Percentiles rank a stretch among this genome's conserved stretches.
Conservation (phyloP, 176 grass and related monocot genomes). For the Metroxylon sagu region DNA sequence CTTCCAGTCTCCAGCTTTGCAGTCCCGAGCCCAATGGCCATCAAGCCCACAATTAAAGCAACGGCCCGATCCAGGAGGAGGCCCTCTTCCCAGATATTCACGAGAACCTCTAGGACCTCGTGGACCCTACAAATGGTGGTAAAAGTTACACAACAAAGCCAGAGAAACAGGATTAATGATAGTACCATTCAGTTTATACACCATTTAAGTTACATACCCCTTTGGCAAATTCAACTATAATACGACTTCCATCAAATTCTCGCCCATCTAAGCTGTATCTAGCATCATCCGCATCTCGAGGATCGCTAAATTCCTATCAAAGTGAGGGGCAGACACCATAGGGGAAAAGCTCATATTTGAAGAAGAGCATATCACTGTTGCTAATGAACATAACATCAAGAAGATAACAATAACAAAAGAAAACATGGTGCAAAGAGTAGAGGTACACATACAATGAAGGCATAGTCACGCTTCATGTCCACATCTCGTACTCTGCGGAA, state of each 20-base stretch:
- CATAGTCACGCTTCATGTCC: constrained; percentile 99
- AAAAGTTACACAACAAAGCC: too few species aligned
- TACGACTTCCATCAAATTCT: constrained; percentile 88
- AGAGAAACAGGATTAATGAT: too few species aligned
- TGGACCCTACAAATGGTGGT: constrained; percentile 30
- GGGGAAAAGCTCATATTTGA: too few species aligned
- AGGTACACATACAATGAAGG: constrained; percentile 79
- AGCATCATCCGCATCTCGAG: constrained; percentile 93
- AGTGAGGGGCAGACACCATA: constrained; percentile 3
- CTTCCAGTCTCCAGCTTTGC: constrained; percentile 98
- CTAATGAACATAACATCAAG: too few species aligned
- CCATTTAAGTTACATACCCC: constrained; percentile 42
- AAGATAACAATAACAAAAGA: too few species aligned
- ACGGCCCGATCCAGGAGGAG: constrained; percentile 81
- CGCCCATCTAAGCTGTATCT: constrained; percentile 81
- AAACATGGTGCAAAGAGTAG: background rate
- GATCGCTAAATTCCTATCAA: constrained; percentile 78
- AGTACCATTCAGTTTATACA: too few species aligned
- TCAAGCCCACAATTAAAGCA: constrained; percentile 98
- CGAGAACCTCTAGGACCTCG: constrained; percentile 67
- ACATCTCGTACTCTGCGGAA: constrained; percentile 98
- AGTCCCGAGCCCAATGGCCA: constrained; percentile 97
- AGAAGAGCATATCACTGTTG: too few species aligned
- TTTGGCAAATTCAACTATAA: constrained; percentile 89
- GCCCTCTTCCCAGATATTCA: constrained; percentile 77